A percentile compares a stretch with the other conserved stretches of the same genome.
Evolutionary conservation across 345 rosid species (phyloP).

Genomic region (Luvunga scandens): DNA sequence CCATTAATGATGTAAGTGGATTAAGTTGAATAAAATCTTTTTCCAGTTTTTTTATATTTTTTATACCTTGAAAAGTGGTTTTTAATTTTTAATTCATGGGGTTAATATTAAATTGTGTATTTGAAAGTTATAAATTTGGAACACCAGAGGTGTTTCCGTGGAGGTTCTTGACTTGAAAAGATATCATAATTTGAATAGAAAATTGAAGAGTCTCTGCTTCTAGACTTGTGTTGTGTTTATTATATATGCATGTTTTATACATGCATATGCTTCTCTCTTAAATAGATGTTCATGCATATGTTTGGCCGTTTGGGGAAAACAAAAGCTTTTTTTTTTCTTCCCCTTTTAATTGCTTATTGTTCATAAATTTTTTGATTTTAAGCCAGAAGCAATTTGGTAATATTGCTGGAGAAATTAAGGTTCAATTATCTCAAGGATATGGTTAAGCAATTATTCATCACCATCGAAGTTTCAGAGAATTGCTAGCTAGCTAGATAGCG

Average conservation of each 20-base stretch:
- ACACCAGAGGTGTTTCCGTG: constrained; percentile 19
- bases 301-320: background rate
- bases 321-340: too few species aligned
- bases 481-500: background rate
- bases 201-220: constrained; percentile 22
- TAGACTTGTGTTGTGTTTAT: background rate
- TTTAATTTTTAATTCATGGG: background rate
- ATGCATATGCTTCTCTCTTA: background rate
- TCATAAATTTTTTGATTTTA: too few species aligned
- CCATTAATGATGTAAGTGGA: constrained; percentile 3
- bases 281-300: background rate
- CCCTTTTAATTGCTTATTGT: too few species aligned
- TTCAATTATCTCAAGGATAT: background rate
- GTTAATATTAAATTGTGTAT: background rate
- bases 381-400: too few species aligned
- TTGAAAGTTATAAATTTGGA: constrained; percentile 12
- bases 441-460: background rate
- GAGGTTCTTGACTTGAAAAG: constrained; percentile 29
- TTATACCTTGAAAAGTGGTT: background rate
- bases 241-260: background rate
- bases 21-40: background rate
- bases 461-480: background rate
- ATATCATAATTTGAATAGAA: background rate
- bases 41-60: background rate
- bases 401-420: too few species aligned